These are phyloP conservation scores for Psidium guajava DNA, from an alignment of 345 rosid species.

Conservation along the genomic window DNA sequence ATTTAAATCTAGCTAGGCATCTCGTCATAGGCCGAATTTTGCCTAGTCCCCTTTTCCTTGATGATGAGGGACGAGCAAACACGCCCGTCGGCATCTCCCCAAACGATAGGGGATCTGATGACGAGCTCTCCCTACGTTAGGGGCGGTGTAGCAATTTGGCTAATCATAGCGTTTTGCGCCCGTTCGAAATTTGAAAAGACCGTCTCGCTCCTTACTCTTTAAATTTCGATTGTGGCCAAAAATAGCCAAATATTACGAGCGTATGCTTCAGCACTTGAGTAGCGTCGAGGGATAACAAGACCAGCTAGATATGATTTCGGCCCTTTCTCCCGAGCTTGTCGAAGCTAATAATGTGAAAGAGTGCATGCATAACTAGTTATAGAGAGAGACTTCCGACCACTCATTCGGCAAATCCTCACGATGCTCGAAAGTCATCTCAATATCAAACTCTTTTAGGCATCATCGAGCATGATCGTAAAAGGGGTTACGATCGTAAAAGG, in stretches of 20 bases:
- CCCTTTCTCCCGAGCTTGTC: background rate
- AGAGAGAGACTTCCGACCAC: background rate
- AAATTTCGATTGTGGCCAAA: background rate
- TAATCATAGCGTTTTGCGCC: background rate
- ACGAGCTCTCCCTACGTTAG: background rate
- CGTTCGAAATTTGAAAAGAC: background rate
- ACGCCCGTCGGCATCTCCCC: background rate
- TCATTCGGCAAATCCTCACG: background rate
- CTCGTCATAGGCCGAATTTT: background rate
- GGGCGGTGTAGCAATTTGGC: background rate
- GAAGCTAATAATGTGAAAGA: background rate
- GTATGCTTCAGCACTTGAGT: background rate
- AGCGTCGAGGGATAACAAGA: background rate
- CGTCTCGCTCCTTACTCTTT: background rate
- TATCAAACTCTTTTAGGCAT: background rate
- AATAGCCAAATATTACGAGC: no score
- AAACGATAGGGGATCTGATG: background rate
- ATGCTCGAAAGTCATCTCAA: background rate
- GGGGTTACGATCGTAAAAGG: background rate
- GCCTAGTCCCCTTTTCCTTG: background rate
- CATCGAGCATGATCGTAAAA: background rate
- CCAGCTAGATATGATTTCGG: background rate
- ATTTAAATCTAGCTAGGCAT: background rate
- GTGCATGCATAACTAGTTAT: background rate
- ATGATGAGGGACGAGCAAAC: background rate